phyloP scores from a whole-genome alignment of 805 yeast genomes.

The Kodamaea kaohsiungensis region DNA sequence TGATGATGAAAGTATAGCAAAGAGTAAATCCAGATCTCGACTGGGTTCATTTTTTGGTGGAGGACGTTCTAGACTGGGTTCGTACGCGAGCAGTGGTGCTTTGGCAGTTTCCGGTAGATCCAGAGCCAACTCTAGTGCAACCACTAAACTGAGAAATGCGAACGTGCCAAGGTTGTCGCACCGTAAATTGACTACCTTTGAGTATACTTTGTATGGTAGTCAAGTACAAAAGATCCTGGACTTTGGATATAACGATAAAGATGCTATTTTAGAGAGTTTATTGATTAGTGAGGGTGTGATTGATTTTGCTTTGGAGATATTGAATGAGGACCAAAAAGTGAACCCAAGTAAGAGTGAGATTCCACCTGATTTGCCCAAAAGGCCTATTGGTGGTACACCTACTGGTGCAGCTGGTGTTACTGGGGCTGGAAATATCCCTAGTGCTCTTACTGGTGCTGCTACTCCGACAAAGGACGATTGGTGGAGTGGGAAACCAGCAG shows the following conservation, averaged over 20 bases:
- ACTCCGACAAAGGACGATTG: constrained; percentile 21
- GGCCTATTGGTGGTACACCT: constrained; percentile 30
- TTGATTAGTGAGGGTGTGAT: constrained; percentile 59
- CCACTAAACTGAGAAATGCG: constrained; percentile 11
- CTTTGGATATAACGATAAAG: constrained; percentile 59
- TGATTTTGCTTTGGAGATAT: constrained; percentile 57
- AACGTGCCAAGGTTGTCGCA: constrained; percentile 45
- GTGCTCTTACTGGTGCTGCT: constrained; percentile 6
- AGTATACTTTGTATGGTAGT: constrained; percentile 50
- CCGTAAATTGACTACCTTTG: constrained; percentile 55
- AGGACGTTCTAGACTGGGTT: constrained; percentile 7
- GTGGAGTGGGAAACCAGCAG: constrained; percentile 25
- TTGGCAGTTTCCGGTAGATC: constrained; percentile 17
- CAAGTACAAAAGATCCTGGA: constrained; percentile 46
- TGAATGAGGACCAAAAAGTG: constrained; percentile 41
- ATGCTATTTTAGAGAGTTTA: constrained; percentile 64
- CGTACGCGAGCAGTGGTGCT: constrained; percentile 5
- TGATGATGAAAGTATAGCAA: constrained; percentile 19
- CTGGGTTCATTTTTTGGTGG: constrained; percentile 11
- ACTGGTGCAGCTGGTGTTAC: constrained; percentile 18
- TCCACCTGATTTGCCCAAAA: constrained; percentile 50
- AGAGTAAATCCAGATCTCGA: constrained; percentile 10
- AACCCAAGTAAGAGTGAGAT: constrained; percentile 39
- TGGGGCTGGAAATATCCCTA: constrained; percentile 6
- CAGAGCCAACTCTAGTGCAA: constrained; percentile 16